A percentile compares a stretch with the other conserved stretches of the same genome.
Conservation (phyloP, 2,329 filamentous ascomycete species). For the Fusarium nematophilum region DNA sequence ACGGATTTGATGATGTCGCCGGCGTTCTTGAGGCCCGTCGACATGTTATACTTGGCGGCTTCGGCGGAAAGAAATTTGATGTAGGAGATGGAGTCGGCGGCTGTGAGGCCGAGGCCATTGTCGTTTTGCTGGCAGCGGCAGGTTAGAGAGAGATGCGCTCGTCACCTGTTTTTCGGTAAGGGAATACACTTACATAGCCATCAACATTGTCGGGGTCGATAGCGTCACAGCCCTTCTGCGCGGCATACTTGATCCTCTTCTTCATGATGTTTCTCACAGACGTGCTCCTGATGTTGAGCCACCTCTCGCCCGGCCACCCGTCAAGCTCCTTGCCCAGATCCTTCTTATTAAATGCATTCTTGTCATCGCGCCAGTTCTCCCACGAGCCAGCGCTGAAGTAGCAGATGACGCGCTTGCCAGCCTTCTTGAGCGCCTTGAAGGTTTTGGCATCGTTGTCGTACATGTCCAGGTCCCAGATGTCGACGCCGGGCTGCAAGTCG, state of each 20-base stretch:
- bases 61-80: constrained; percentile 69
- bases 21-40: constrained; percentile 77
- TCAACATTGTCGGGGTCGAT: constrained; percentile 80
- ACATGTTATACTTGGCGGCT: constrained; percentile 65
- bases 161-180: background rate
- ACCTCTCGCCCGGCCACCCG: constrained; percentile 75
- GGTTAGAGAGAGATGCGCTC: no score
- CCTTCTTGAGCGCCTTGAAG: constrained; percentile 67
- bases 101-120: constrained; percentile 70
- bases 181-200: constrained; percentile 61
- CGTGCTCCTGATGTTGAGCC: constrained; percentile 69
- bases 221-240: constrained; percentile 72
- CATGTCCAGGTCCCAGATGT: constrained; percentile 62
- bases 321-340: constrained; percentile 70
- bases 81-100: constrained; percentile 67
- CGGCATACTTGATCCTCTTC: constrained; percentile 67
- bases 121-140: constrained; percentile 59
- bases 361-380: constrained; percentile 72
- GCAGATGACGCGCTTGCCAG: constrained; percentile 73
- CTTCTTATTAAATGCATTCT: constrained; percentile 60
- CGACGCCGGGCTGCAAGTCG: constrained; percentile 56
- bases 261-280: constrained; percentile 75
- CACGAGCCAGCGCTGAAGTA: constrained; percentile 80
- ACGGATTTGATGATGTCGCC: constrained; percentile 65
- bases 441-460: constrained; percentile 62